Percentiles rank a stretch among this genome's conserved stretches.
phyloP scores from a whole-genome alignment of 768 basidiomycete genomes.

The Omphalotus guepiniiformis region DNA sequence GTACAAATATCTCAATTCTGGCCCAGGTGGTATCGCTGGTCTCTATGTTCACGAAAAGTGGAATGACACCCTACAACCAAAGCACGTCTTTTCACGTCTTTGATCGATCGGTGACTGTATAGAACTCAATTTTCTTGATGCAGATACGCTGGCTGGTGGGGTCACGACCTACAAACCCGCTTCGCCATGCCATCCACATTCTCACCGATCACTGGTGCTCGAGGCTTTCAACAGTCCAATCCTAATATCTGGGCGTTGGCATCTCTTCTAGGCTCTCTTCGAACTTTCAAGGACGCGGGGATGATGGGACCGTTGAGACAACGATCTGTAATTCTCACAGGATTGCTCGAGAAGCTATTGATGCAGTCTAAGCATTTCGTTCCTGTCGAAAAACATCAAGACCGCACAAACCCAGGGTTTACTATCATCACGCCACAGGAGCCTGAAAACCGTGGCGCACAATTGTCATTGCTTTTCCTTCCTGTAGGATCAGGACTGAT shows the following conservation, averaged over 20 bases:
- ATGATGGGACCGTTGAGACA: slow-evolving; percentile 66
- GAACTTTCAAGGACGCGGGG: slow-evolving; percentile 74
- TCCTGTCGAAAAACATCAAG: slow-evolving; percentile 28
- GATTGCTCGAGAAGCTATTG: slow-evolving; percentile 62
- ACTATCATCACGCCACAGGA: slow-evolving; percentile 89
- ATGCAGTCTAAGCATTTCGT: slow-evolving; percentile 61
- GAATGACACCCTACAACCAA: slow-evolving; percentile 58
- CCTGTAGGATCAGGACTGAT: slow-evolving; percentile 60
- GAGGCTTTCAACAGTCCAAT: slow-evolving; percentile 96
- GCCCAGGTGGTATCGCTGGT: slow-evolving; percentile 96
- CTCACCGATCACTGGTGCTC: slow-evolving; percentile 82
- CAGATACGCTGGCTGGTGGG: slow-evolving; percentile 98
- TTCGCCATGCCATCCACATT: slow-evolving; percentile 89
- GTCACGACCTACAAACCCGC: slow-evolving; percentile 80
- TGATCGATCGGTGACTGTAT: slow-evolving; percentile 13
- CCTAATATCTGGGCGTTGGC: slow-evolving; percentile 78
- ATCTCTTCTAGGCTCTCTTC: slow-evolving; percentile 78
- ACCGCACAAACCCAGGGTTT: slow-evolving; percentile 47
- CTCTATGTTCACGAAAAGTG: slow-evolving; percentile 85
- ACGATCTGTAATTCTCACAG: slow-evolving; percentile 70
- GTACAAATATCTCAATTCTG: slow-evolving; percentile 97
- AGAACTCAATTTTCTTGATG: slow-evolving; percentile 13
- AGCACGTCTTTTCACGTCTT: slow-evolving; percentile 38
- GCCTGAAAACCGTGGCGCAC: slow-evolving; percentile 69
- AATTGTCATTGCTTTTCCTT: slow-evolving; percentile 82